Percentiles rank a stretch among this genome's conserved stretches.
phyloP scores from a whole-genome alignment of 176 grass and related monocot genomes.

The Typha latifolia region DNA sequence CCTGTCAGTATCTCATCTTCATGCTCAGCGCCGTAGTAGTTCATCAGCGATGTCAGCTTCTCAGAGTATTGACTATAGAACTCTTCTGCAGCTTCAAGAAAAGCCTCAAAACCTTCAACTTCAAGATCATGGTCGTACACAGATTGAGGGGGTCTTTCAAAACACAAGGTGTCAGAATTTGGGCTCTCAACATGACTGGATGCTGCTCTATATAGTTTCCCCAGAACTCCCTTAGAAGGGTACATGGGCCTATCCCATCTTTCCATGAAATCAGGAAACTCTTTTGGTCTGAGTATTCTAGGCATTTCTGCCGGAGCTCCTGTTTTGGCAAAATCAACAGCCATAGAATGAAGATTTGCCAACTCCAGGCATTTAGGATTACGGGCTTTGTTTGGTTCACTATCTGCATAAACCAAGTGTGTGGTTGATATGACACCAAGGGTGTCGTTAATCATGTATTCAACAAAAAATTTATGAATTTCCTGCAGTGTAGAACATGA shows the following conservation, averaged over 20 bases:
- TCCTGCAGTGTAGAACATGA: slow-evolving; percentile 42
- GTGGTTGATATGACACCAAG: slow-evolving; percentile 68
- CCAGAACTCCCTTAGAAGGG: slow-evolving; percentile 47
- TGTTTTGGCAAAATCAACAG: slow-evolving; percentile 83
- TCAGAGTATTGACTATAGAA: slow-evolving; percentile 46
- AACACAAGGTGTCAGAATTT: slow-evolving; percentile 13
- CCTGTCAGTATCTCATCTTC: slow-evolving; percentile 97
- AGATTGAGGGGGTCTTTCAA: not conserved
- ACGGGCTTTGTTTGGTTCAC: slow-evolving; percentile 56
- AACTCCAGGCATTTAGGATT: slow-evolving; percentile 63
- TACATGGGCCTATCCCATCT: slow-evolving; percentile 60
- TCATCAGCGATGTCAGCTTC: slow-evolving; percentile 64
- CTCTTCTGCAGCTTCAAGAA: slow-evolving; percentile 45
- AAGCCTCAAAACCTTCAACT: slow-evolving; percentile 43
- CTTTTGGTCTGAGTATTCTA: slow-evolving; percentile 39
- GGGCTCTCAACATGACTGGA: slow-evolving; percentile 7
- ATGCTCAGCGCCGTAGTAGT: slow-evolving; percentile 46
- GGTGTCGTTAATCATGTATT: slow-evolving; percentile 81
- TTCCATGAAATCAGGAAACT: slow-evolving; percentile 88
- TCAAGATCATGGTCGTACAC: slow-evolving; percentile 53
- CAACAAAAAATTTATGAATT: slow-evolving; percentile 85
- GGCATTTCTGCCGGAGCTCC: slow-evolving; percentile 84
- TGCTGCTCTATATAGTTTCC: slow-evolving; percentile 53
- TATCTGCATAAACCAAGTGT: slow-evolving; percentile 69
- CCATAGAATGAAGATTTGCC: slow-evolving; percentile 82